Evolutionary conservation across 1,139 yeast species (phyloP).

Genomic region (Nakaseomyces uthaithaninus): DNA sequence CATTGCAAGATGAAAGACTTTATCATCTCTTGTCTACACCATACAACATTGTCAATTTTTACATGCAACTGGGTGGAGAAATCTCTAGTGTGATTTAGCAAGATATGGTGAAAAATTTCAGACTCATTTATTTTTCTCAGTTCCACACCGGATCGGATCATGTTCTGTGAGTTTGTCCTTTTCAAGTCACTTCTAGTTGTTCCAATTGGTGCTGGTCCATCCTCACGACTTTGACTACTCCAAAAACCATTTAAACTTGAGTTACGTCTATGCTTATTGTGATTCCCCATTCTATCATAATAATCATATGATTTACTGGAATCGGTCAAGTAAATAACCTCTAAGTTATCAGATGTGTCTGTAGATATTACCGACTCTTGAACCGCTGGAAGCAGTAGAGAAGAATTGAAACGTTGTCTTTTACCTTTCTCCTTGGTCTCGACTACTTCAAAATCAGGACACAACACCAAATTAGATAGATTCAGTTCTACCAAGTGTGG

Average conservation of each 20-base stretch:
- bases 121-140: slow-evolving; percentile 17
- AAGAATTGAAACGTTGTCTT: slow-evolving; percentile 12
- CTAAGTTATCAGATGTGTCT: slow-evolving; percentile 15
- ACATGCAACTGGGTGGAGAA: slow-evolving; percentile 9
- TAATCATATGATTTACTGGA: slow-evolving; percentile 25
- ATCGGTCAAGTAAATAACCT: slow-evolving; percentile 25
- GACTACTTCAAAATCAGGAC: slow-evolving; percentile 49
- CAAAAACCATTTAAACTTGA: slow-evolving; percentile 9
- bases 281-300: slow-evolving; percentile 11
- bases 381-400: slow-evolving; percentile 19
- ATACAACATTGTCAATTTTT: slow-evolving; percentile 24
- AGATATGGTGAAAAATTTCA: slow-evolving; percentile 17
- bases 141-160: slow-evolving; percentile 11
- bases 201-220: slow-evolving; percentile 24
- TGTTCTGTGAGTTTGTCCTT: slow-evolving; percentile 12
- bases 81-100: slow-evolving; percentile 6
- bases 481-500: slow-evolving; percentile 45
- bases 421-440: slow-evolving; percentile 11
- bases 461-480: slow-evolving; percentile 48
- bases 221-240: slow-evolving; percentile 10
- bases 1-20: slow-evolving; percentile 19
- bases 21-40: slow-evolving; percentile 30
- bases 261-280: slow-evolving; percentile 8
- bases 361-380: slow-evolving; percentile 15
- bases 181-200: slow-evolving; percentile 15